Conservation (phyloP, 2,329 filamentous ascomycete species). For the Ophiocordyceps camponoti-floridani region DNA sequence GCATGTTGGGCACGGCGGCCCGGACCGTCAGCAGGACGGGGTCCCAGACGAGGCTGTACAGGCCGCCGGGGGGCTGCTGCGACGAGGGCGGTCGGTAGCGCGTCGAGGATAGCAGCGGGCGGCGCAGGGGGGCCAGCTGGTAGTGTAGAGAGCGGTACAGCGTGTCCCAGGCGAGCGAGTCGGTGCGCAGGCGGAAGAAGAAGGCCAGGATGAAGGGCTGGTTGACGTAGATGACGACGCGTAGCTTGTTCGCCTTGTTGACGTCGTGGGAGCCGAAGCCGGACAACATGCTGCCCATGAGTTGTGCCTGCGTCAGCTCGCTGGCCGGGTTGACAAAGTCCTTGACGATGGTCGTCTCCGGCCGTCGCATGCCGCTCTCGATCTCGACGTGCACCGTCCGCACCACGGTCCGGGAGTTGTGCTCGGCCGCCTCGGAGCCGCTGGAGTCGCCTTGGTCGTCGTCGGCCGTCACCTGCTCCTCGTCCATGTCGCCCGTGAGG, state of each 20-base stretch:
- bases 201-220: conserved; percentile 65
- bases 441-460: conserved; percentile 11
- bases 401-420: conserved; percentile 39
- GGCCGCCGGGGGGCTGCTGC: conserved; percentile 9
- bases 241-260: conserved; percentile 38
- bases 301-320: conserved; percentile 14
- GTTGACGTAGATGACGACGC: conserved; percentile 56
- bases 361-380: conserved; percentile 21
- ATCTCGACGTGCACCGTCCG: conserved; percentile 52
- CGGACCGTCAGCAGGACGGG: conserved; percentile 35
- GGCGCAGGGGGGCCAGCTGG: conserved; percentile 40
- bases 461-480: conserved; percentile 13
- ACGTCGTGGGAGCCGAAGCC: conserved; percentile 24
- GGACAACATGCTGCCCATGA: conserved; percentile 14
- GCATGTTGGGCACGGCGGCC: conserved; percentile 50
- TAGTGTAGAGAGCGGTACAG: conserved; percentile 42
- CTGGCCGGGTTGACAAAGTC: conserved; percentile 22
- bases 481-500: conserved; percentile 44
- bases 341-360: conserved; percentile 25
- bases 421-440: conserved; percentile 13
- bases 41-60: conserved; percentile 48
- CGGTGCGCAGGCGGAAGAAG: conserved; percentile 42
- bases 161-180: conserved; percentile 34
- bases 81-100: conserved; percentile 21
- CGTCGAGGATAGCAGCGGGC: conserved; percentile 37